Conservation (phyloP, 768 basidiomycete genomes). For the Amanita inopinata region DNA sequence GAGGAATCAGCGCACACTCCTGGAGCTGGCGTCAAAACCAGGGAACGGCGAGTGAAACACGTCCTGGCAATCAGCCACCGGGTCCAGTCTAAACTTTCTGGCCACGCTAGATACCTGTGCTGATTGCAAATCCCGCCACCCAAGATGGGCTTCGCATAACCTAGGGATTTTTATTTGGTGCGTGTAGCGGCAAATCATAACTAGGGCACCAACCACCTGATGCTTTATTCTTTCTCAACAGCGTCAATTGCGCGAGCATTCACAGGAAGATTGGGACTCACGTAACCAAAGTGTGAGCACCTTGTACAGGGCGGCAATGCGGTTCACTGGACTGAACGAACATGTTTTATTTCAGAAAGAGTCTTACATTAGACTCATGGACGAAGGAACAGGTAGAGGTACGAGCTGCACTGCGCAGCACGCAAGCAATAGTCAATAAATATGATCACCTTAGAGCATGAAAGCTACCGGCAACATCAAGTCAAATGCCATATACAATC, state of each 20-base stretch:
- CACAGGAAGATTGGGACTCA: constrained; percentile 95
- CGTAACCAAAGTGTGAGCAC: constrained; percentile 79
- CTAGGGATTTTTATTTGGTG: constrained; percentile 87
- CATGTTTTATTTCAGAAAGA: constrained; percentile 49
- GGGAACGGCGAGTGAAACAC: constrained; percentile 87
- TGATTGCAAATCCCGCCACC: constrained; percentile 81
- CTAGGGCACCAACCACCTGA: background rate
- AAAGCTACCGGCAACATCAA: constrained; percentile 70
- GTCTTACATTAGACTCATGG: constrained; percentile 82
- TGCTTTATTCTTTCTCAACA: constrained; percentile 19
- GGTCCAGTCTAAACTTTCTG: background rate
- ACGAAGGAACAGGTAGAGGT: constrained; percentile 85
- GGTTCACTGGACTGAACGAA: background rate
- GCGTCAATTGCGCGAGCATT: constrained; percentile 81
- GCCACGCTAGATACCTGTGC: constrained; percentile 69
- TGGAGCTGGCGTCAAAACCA: constrained; percentile 60
- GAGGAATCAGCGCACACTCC: constrained; percentile 52
- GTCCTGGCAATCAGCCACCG: too few relatives aligned
- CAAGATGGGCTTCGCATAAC: constrained; percentile 85
- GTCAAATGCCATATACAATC: constrained; percentile 74
- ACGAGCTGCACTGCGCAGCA: constrained; percentile 14
- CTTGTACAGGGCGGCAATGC: background rate
- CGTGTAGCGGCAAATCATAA: too few relatives aligned
- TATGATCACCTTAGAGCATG: constrained; percentile 48
- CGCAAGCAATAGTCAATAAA: background rate